Evolutionary conservation across 208 protist species (phyloP), one percentile per base, ranked within the genome.

Genomic region (Leishmania aethiopica): DNA sequence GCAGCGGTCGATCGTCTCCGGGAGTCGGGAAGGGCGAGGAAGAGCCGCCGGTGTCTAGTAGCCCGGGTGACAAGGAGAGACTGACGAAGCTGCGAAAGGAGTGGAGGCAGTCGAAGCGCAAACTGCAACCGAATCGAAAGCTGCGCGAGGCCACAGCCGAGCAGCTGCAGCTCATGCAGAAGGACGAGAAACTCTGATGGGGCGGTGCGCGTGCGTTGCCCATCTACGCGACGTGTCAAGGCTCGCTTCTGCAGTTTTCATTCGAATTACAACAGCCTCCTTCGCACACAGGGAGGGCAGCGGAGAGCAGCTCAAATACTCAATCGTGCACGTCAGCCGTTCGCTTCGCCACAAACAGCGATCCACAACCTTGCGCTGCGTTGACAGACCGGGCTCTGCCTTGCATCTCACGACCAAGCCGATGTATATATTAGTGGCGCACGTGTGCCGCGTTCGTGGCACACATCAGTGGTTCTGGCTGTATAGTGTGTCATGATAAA

Each of bases 81-180:
- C 81, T 90, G 57, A 45, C 75, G 57, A 78, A 66, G 55, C 73
- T 93, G 77, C 86, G 90, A 47, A 87, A 88, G 35, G 72, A 90
- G 55, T 82, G 79, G 67, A 32, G 60, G 37, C 71, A 88, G 55
- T 73, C 86, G 45, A 69, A 72, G 42, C 85, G 87, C 0, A 78
- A 89, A 10, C 70, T 89, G 28, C 79, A 80, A 22, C 80, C 83
- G 42, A 86, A 89, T 66, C 78, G 75, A 13, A 82, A 77, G 25
- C 60, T 89, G 35, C 82, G 86, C 32, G 86, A 86, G 25, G 78
- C 82, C 42, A 85, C 83, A 4, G 55, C 81, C 17, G 75, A 77
- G 4, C 70, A 90, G 70, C 57, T 86, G 73, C 69, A 86, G 15
- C 45, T 76, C 45, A 77, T 66, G 15, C 47, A 82, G 13, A 40